phyloP scores from a whole-genome alignment of 257 asterid species.

The Apocynum venetum region DNA sequence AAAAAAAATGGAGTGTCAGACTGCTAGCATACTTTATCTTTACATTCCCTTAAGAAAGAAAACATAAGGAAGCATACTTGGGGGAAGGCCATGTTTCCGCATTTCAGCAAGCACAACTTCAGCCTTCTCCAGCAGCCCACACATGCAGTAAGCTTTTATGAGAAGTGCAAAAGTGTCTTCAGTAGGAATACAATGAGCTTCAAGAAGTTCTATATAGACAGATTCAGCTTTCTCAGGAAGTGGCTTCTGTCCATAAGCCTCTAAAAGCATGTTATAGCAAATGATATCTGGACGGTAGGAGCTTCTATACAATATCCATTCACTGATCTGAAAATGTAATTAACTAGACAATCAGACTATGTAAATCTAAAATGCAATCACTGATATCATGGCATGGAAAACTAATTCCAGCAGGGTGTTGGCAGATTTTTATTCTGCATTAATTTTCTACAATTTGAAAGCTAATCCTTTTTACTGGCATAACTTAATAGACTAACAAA shows the following conservation, averaged over 20 bases:
- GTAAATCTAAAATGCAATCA: not conserved
- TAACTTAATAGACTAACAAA: not conserved
- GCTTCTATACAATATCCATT: constrained; percentile 71
- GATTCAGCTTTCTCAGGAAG: constrained; percentile 60
- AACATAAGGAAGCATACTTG: constrained; percentile 37
- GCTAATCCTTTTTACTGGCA: not conserved
- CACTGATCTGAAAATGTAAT: constrained; percentile 50
- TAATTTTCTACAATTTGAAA: not conserved
- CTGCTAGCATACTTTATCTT: not conserved
- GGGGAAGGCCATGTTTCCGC: constrained; percentile 49
- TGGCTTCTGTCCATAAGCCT: constrained; percentile 68
- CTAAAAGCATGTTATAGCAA: constrained; percentile 82
- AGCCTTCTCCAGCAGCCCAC: constrained; percentile 56
- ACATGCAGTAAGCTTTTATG: constrained; percentile 57
- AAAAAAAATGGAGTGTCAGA: not conserved
- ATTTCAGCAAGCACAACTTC: constrained; percentile 73
- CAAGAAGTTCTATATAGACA: constrained; percentile 56
- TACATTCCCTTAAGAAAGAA: not conserved
- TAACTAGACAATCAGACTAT: constrained; percentile 11
- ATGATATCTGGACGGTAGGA: constrained; percentile 69
- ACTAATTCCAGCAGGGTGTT: not conserved
- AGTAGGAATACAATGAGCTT: constrained; percentile 74
- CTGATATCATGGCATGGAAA: not conserved
- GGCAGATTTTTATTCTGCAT: not conserved
- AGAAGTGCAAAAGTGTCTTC: constrained; percentile 89